Percentiles rank a stretch among this genome's conserved stretches.
phyloP scores from a whole-genome alignment of 768 basidiomycete genomes.

The Saitozyma sp. region DNA sequence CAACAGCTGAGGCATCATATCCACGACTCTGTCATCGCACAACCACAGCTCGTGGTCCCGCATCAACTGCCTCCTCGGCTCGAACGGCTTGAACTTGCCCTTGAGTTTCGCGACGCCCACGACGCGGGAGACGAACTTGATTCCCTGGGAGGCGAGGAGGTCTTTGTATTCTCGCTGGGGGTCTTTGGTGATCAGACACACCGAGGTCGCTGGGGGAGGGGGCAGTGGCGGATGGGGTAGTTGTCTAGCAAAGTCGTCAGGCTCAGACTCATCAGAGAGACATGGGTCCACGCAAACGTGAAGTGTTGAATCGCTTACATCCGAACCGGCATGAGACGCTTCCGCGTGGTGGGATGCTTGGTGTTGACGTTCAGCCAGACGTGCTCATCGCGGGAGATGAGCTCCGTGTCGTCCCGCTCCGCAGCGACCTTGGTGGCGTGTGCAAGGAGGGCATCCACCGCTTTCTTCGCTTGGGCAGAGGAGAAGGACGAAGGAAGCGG shows the following conservation, averaged over 20 bases:
- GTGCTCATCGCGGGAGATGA: constrained; percentile 70
- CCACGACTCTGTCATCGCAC: constrained; percentile 85
- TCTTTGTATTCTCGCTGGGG: constrained; percentile 97
- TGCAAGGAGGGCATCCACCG: constrained; percentile 73
- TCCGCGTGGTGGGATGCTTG: constrained; percentile 74
- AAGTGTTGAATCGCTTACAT: constrained; percentile 62
- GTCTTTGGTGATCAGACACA: constrained; percentile 93
- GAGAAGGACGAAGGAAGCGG: constrained; percentile 57
- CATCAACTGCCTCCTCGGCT: constrained; percentile 68
- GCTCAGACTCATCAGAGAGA: not conserved
- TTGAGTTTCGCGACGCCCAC: constrained; percentile 88
- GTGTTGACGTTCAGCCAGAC: constrained; percentile 87
- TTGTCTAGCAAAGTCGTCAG: constrained; percentile 22
- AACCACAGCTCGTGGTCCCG: constrained; percentile 90
- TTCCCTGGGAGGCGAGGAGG: constrained; percentile 68
- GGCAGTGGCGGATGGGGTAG: constrained; percentile 65
- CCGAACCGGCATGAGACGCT: constrained; percentile 74
- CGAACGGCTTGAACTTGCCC: constrained; percentile 73
- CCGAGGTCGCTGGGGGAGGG: constrained; percentile 76
- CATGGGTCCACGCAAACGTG: not conserved
- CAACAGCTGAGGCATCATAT: constrained; percentile 79
- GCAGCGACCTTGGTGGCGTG: constrained; percentile 68
- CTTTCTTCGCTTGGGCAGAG: constrained; percentile 69
- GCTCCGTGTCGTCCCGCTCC: constrained; percentile 68
- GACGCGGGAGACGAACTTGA: constrained; percentile 88